Conservation (phyloP, 1,284 basidiomycete species). For the Moniliophthora roreri region DNA sequence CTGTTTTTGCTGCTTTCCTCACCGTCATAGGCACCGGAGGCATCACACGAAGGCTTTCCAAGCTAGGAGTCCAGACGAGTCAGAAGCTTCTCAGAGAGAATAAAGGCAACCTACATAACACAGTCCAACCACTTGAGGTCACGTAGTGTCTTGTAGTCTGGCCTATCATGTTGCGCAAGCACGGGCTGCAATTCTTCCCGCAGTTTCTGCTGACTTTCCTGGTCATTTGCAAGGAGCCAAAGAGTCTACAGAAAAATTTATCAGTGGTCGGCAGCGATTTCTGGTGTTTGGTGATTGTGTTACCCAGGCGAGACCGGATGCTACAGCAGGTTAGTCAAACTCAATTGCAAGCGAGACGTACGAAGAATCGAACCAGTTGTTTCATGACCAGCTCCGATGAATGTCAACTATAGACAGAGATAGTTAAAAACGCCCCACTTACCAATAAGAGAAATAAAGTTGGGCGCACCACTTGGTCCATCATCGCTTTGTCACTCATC, state of each 20-base stretch:
- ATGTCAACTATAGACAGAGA: slow-evolving; percentile 38
- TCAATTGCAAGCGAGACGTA: not conserved
- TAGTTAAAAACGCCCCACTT: not conserved
- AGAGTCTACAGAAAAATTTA: slow-evolving; percentile 17
- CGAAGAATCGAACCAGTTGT: slow-evolving; percentile 30
- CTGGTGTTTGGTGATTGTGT: not conserved
- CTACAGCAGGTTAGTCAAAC: slow-evolving; percentile 15
- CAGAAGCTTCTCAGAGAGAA: slow-evolving; percentile 1
- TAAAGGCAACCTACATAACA: slow-evolving; percentile 39
- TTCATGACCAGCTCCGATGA: slow-evolving; percentile 50
- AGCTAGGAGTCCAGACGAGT: not conserved
- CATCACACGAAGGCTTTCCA: slow-evolving; percentile 35
- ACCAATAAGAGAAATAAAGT: not conserved
- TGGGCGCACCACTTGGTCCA: slow-evolving; percentile 45
- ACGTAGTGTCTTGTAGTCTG: slow-evolving; percentile 46
- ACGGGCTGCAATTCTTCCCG: slow-evolving; percentile 41
- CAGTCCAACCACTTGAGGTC: slow-evolving; percentile 46
- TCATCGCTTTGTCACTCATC: slow-evolving; percentile 47
- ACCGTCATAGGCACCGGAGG: slow-evolving; percentile 48
- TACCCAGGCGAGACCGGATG: slow-evolving; percentile 31
- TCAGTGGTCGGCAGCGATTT: not conserved
- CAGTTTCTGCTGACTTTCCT: slow-evolving; percentile 37
- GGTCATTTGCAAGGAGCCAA: slow-evolving; percentile 36
- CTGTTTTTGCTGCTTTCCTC: slow-evolving; percentile 40
- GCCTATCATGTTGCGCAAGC: slow-evolving; percentile 34